Conservation (phyloP, 768 basidiomycete genomes). For the Podaxis carcinomalis region DNA sequence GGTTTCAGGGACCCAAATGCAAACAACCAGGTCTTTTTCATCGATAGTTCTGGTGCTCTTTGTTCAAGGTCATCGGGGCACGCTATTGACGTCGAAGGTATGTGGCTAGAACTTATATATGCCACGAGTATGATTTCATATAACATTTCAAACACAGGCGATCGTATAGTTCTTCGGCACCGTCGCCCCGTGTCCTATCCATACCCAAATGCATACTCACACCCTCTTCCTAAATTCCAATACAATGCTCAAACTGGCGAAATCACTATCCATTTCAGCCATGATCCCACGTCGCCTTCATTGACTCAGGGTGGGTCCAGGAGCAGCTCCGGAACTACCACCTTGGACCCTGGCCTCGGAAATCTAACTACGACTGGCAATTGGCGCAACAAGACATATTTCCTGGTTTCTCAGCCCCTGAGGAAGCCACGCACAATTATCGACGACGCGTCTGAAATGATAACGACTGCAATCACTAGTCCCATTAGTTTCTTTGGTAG, state of each 20-base stretch:
- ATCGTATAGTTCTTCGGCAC: slow-evolving; percentile 68
- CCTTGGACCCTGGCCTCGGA: too few relatives aligned
- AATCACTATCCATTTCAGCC: slow-evolving; percentile 55
- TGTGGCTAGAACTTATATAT: neutral
- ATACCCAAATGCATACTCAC: slow-evolving; percentile 75
- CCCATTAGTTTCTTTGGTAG: slow-evolving; percentile 55
- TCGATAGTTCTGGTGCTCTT: slow-evolving; percentile 71
- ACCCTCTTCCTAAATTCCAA: slow-evolving; percentile 68
- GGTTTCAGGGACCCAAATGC: slow-evolving; percentile 49
- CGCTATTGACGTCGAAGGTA: slow-evolving; percentile 78
- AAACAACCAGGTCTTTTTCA: slow-evolving; percentile 84
- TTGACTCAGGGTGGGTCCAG: neutral
- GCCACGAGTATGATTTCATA: neutral
- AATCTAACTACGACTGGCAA: slow-evolving; percentile 25
- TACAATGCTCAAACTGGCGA: slow-evolving; percentile 52
- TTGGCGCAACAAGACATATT: slow-evolving; percentile 59
- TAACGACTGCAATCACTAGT: slow-evolving; percentile 54
- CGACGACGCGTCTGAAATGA: slow-evolving; percentile 64
- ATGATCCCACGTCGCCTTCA: slow-evolving; percentile 44
- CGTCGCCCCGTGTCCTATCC: slow-evolving; percentile 71
- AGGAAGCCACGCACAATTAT: slow-evolving; percentile 66
- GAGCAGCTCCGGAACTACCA: neutral
- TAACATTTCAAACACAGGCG: slow-evolving; percentile 34
- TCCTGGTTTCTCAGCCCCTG: slow-evolving; percentile 63
- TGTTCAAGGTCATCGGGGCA: slow-evolving; percentile 80